Base-by-base conservation (phyloP, 371 early-diverging fungal species). In the Funneliformis caledonium region DNA sequence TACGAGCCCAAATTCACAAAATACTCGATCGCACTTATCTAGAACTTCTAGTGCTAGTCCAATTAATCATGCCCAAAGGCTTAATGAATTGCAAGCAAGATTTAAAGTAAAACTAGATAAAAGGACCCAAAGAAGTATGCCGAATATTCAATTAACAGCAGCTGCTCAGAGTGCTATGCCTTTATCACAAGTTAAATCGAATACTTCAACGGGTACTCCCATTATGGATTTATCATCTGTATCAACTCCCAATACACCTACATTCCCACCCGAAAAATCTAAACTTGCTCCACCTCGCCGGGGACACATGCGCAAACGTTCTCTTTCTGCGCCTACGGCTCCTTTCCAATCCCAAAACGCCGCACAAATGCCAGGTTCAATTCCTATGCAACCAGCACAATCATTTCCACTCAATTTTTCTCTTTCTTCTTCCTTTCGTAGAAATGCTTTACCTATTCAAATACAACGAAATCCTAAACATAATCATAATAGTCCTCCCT, bases 361-460 rank as follows among this genome's bases (percentile, higher is more conserved):
- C 4, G 26, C 16, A 19, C 47, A 50, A 14, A 12, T 33, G 9
- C 47, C 70, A 2, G 72, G 72, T 11, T 69, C 72, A 45, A 72
- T 72, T 19, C 80, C 80, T 45, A 48, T 80, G 9, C 59, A 80
- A 72, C 67, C 69, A 33, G 79, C 70, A n/a, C 80, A 69, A 61
- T 61, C 70, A 22, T 72, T 80, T 59, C 80, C 80, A 33, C 50
- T 80, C 14, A 80, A 80, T 3, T 62, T 78, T 50, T 33, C 67
- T 78, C 42, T 64, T 45, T 37, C 80, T 11, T 65, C 31, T 11
- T 67, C 65, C 14, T 48, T 45, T 26, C 52, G 72, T 12, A 70
- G 72, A 45, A 67, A 67, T 45, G 80, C 80, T 12, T 37, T 87
- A 79, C 87, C 87, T 37, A 87, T 87, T 56, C 87, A 87, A 75